phyloP scores from a whole-genome alignment of 169 alveolate genomes.

The Plasmodium knowlesi region DNA sequence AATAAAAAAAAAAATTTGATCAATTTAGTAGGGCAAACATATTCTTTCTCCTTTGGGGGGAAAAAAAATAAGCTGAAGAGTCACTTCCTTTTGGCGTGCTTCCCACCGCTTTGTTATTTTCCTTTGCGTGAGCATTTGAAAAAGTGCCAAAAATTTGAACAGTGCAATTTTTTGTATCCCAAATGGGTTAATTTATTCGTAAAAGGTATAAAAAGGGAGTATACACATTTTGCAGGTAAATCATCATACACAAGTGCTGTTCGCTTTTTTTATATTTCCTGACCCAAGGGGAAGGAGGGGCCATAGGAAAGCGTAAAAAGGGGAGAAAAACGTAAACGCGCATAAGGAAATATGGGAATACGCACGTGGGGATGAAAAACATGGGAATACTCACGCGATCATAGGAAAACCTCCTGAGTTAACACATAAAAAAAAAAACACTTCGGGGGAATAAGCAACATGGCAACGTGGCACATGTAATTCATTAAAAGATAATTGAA shows the following conservation, averaged over 20 bases:
- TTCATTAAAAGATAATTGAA: not conserved
- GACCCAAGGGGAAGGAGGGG: not conserved
- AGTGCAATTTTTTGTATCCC: not conserved
- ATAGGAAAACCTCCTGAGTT: not conserved
- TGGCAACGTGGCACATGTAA: not conserved
- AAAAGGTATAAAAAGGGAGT: not conserved
- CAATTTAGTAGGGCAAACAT: not conserved
- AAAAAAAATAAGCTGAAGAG: not conserved
- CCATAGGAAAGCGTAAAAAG: not conserved
- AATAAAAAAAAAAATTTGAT: not conserved
- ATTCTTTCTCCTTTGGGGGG: not conserved
- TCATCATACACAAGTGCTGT: not conserved
- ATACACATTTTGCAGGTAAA: not conserved
- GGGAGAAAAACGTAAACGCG: not conserved
- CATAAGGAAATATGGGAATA: not conserved
- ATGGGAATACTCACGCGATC: not conserved
- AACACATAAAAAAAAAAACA: slow-evolving; percentile 18
- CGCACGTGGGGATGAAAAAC: not conserved
- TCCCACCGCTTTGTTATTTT: not conserved
- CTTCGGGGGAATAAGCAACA: slow-evolving; percentile 4
- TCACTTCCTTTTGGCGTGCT: not conserved
- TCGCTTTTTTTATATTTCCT: not conserved
- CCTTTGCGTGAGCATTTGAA: not conserved
- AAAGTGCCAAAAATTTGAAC: not conserved
- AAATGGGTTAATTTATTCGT: not conserved